Evolutionary conservation across 148 eudicot genomes (phyloP), one percentile per base, ranked within the genome.

Genomic region (Rhododendron kiyosumense): DNA sequence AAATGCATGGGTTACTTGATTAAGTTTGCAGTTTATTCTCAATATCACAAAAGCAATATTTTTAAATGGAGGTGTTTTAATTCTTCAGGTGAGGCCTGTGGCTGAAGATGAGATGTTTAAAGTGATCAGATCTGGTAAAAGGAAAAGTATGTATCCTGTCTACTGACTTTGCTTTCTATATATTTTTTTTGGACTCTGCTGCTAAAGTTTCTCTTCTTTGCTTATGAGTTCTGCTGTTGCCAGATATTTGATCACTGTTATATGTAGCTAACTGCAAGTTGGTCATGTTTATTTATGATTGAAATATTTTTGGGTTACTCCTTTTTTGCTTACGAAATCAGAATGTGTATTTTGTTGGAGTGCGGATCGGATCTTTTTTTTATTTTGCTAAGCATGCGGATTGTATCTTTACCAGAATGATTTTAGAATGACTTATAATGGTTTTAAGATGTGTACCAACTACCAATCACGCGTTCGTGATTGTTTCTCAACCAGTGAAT

Each of bases 81-180:
- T 71, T 71, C 76, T 89, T 54, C 95, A 96, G 99, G 99, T 97
- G 83, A 93, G 98, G 89, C 98, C 98, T 82, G 98, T 96, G 85
- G 97, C 98, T 88, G 97, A 96, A 92, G 99, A 95, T 89, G 99
- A 97, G 91, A 97, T 97, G 98, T 97, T 97, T 65, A 95, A 92
- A 90, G 98, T 96, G 83, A 90, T 96, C 81, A 93, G 95, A 88
- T 63, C 96, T 30, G 99, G 99, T 6, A 95, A 95, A 93, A 87
- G 98, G 77, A 96, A 96, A 88, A 93, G 99, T 96, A 90, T 92
- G 97, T 95, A 83, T 90, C 76, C 63, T 81, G 5, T 28, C 18
- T 43, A 22, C 75, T 36, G 32, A 28, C 71, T 65, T 75, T 63
- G 49, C 34, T 79, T 49, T 75, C 34, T 26, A 34, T n/a, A 3